Percentiles rank a stretch among this genome's conserved stretches.
Conservation (phyloP, 2,329 filamentous ascomycete genomes). For the Xenosphaeropsis pyriputrescens region DNA sequence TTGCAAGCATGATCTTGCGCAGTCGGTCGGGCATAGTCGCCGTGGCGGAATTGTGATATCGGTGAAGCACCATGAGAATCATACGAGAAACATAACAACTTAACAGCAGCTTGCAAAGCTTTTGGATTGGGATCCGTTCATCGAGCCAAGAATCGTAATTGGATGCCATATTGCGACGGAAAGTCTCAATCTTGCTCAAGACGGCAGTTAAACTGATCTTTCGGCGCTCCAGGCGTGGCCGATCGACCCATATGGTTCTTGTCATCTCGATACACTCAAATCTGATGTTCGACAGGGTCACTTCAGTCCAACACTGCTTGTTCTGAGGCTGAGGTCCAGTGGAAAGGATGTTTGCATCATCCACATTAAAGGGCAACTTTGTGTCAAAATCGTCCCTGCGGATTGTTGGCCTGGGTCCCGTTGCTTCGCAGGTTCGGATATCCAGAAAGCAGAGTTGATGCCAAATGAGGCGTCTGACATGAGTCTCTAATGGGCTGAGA, state of each 20-base stretch:
- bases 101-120: slow-evolving; percentile 48
- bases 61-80: slow-evolving; percentile 53
- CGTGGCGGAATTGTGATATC: slow-evolving; percentile 34
- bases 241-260: slow-evolving; percentile 54
- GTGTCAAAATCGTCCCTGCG: slow-evolving; percentile 65
- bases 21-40: slow-evolving; percentile 43
- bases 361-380: slow-evolving; percentile 53
- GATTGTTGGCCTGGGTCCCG: slow-evolving; percentile 57
- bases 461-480: slow-evolving; percentile 60
- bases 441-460: slow-evolving; percentile 68
- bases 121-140: slow-evolving; percentile 43
- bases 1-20: slow-evolving; percentile 46
- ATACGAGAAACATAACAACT: slow-evolving; percentile 46
- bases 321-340: slow-evolving; percentile 24
- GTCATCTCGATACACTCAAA: slow-evolving; percentile 64
- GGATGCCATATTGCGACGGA: slow-evolving; percentile 46
- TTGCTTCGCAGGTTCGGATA: slow-evolving; percentile 58
- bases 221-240: slow-evolving; percentile 45
- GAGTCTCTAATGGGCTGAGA: slow-evolving; percentile 51
- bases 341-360: slow-evolving; percentile 45
- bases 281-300: slow-evolving; percentile 51
- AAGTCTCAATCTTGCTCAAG: slow-evolving; percentile 54
- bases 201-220: slow-evolving; percentile 47
- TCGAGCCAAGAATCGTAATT: slow-evolving; percentile 52
- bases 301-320: slow-evolving; percentile 45